Evolutionary conservation across 2,329 filamentous ascomycete genomes (phyloP), one percentile per base, ranked within the genome.

Genomic region (Lasiodiplodia sp.): DNA sequence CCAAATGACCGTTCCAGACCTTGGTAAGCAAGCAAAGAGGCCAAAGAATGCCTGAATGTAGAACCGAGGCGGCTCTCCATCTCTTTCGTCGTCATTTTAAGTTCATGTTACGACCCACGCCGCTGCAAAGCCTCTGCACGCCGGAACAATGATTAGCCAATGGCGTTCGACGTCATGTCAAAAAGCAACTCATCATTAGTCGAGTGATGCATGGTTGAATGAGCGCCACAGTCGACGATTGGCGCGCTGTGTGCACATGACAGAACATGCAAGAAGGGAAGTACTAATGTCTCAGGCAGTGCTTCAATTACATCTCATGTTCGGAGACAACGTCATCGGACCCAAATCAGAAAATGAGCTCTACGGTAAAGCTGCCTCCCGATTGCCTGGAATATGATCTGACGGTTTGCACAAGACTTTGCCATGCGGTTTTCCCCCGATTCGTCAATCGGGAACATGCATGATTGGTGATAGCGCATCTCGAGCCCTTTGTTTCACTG

Each of bases 261-360:
- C 8, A 34, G 2, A 34, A 34, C 2, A 34, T 34, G 31, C 31
- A 34, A 34, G 31, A 34, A 34, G 31, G 31, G 31, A 10, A 34
- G 31, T 7, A 21, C 63, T 66, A 28, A 66, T 25, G 31, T 5
- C 25, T 31, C 38, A 21, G 6, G 6, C 53, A 68, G 77, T 80
- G 2, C 65, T 82, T n/a, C 82, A 83, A 74, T 72, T 83, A 23
- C 81, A 83, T 66, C 76, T 84, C 49, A 83, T 80, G 73, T 83
- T 82, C 68, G 81, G 77, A 12, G 80, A 78, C 56, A 80, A 81
- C 53, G 78, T 83, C 37, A 74, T 83, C 5, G 81, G 81, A 2
- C 74, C 77, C 12, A 71, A 78, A 5, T 78, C 78, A 2, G 73
- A 79, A 16, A 80, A 82, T 71, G 79, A 77, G 38, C 75, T 82